Base-by-base conservation (phyloP, 2,329 filamentous ascomycete genomes). In the Arthroderma uncinatum region DNA sequence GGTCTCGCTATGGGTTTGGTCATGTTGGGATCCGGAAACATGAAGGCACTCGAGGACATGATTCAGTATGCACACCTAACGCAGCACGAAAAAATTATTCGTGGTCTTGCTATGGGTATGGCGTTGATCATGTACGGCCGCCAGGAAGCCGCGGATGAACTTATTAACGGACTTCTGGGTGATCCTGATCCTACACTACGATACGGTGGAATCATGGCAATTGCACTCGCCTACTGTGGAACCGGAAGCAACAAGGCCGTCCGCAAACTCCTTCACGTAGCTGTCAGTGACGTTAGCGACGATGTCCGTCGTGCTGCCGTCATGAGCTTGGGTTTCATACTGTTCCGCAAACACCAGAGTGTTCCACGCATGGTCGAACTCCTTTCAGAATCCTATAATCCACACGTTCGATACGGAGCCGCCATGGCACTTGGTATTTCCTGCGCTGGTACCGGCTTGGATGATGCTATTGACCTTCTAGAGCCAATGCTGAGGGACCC, bases 401-500 rank as follows among this genome's bases (percentile, higher is more conserved):
- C 93, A 19, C 93, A 98, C 68, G 93, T 98, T 50, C 86, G 93
- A 58, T 98, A 98, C 67, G 93, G 93, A 68, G 95, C 93, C 19
- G 93, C 93, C 55, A 96, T 98, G 90, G 94, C 94, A 44, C 82
- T 98, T 10, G 93, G 93, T 74, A 98, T 98, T 67, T 95, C 94
- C 25, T 98, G 94, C 66, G 93, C 93, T 25, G 93, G 93, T 52
- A 98, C 93, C 55, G 93, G 93, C 12, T 79, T 97, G 30, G 90
- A 95, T 61, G 93, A 98, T 74, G 93, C 94, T 21, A 93, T 97
- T 61, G 93, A 98, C 67, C 80, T 98, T 16, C 80, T 98, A 3
- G 93, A 98, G 76, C 93, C 93, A 16, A 98, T 98, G 93, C 91
- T 96, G 78, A 98, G 97, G 78, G 93, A 98, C 65, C 94, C 93